Evolutionary conservation across 2,329 filamentous ascomycete species (phyloP).

Genomic region (Ceratocystis cacaofunesta): DNA sequence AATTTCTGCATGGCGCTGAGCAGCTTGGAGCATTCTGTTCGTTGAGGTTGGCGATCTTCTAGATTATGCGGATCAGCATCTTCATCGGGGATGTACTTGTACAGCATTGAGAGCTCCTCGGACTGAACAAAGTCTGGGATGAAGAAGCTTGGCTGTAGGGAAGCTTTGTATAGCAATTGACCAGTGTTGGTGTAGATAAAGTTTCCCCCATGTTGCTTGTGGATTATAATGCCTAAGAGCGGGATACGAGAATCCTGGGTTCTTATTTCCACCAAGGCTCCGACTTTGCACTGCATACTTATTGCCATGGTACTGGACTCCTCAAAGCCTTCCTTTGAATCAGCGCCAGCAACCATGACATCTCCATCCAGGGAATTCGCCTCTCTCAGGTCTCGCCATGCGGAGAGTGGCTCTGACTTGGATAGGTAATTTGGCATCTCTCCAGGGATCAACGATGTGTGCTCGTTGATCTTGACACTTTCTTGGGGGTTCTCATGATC

Average conservation of each 20-base stretch:
- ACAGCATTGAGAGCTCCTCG: conserved; percentile 28
- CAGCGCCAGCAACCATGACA: conserved; percentile 1
- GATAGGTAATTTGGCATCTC: conserved; percentile 10
- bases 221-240: conserved; percentile 38
- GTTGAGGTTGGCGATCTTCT: conserved; percentile 28
- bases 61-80: conserved; percentile 1
- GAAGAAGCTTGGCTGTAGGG: conserved; percentile 34
- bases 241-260: conserved; percentile 30
- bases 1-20: conserved; percentile 36
- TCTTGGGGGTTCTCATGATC: conserved; percentile 7
- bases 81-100: conserved; percentile 18
- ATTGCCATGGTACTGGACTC: neutral
- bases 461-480: neutral
- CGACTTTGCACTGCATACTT: conserved; percentile 3
- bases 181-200: conserved; percentile 41
- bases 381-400: conserved; percentile 11
- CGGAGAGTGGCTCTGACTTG: conserved; percentile 8
- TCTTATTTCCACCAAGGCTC: conserved; percentile 20
- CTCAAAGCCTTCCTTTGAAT: conserved; percentile 2
- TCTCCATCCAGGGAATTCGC: neutral
- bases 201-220: conserved; percentile 34
- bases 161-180: conserved; percentile 32
- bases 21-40: conserved; percentile 29
- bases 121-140: conserved; percentile 32
- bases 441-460: neutral